Evolutionary conservation across 345 rosid species (phyloP), one percentile per base, ranked within the genome.

Genomic region (Cochlearia excelsa): DNA sequence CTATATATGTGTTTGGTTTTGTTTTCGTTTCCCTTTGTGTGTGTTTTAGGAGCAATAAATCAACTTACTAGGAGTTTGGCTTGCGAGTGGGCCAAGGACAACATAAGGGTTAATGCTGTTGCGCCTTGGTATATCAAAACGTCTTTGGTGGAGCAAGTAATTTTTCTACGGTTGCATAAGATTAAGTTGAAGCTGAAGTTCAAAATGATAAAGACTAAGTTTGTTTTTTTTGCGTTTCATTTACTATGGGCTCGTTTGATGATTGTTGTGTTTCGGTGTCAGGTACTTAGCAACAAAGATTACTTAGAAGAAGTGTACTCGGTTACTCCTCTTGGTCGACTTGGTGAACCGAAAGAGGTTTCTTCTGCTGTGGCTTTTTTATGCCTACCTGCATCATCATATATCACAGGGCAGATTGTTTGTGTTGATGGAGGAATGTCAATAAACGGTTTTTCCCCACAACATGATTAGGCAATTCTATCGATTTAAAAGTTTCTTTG

Each of bases 51-150:
- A 54, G 91, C 95, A 57, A 75, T 89, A 34, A 86, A 84, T 69
- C 91, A 86, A 65, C 89, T 89, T 23, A 81, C 91, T 5, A 82
- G 62, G 53, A 82, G 50, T 61, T 72, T 89, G 72, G 91, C 97
- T 41, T 86, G 89, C 44, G 97, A 89, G 71, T 89, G 92, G 91
- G 92, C 97, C 0, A 80, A 77, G 44, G 97, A 86, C 75, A 84
- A 81, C 53, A 89, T 84, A 72, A 82, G 91, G 76, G 57, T 80
- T 71, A 86, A 86, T 61, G 84, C 86, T 54, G 90, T 89, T 59
- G 95, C 89, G 4, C 95, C 97, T 38, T 89, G 97, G 95, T 82
- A 81, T 72, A 81, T 89, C 77, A 82, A 70, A 78, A 89, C 95
- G 41, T 77, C 90, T 30, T 77, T 89, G 91, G 87, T 86, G 69